phyloP scores from a whole-genome alignment of 2,329 filamentous ascomycete species.

The Ceratocystis smalleyi region DNA sequence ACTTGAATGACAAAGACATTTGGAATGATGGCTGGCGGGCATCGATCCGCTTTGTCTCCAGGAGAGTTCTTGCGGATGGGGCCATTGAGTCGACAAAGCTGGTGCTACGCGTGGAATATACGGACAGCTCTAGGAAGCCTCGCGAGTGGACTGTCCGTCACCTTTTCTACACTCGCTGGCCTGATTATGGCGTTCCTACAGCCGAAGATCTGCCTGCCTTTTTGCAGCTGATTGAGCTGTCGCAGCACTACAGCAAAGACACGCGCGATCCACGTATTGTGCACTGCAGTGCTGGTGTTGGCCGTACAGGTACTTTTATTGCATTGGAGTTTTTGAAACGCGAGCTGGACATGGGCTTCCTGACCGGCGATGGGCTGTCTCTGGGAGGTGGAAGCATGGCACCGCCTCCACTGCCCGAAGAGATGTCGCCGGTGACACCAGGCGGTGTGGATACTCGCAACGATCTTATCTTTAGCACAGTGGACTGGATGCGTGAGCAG shows the following conservation, averaged over 20 bases:
- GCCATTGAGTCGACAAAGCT: conserved; percentile 64
- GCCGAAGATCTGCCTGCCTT: conserved; percentile 52
- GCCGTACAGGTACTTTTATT: conserved; percentile 89
- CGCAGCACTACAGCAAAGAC: conserved; percentile 39
- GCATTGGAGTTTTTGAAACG: conserved; percentile 80
- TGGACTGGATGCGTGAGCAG: conserved; percentile 70
- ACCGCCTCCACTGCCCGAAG: conserved; percentile 16
- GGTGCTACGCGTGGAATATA: conserved; percentile 36
- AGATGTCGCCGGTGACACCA: conserved; percentile 19
- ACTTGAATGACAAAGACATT: conserved; percentile 47
- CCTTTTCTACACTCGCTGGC: conserved; percentile 75
- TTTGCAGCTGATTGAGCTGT: conserved; percentile 53
- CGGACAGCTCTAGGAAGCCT: conserved; percentile 24
- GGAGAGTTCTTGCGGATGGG: conserved; percentile 39
- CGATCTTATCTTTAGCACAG: conserved; percentile 59
- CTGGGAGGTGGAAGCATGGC: not conserved
- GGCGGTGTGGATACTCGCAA: conserved; percentile 24
- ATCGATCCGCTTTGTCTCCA: conserved; percentile 49
- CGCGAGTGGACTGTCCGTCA: conserved; percentile 61
- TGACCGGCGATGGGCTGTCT: conserved; percentile 34
- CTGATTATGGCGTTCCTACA: conserved; percentile 72
- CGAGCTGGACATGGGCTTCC: conserved; percentile 60
- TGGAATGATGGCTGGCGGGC: conserved; percentile 54
- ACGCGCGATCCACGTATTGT: conserved; percentile 53
- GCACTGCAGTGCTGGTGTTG: conserved; percentile 83